A percentile compares a stretch with the other conserved stretches of the same genome.
Conservation (phyloP, 1,284 basidiomycete species). For the Rhodotorula glutinis region DNA sequence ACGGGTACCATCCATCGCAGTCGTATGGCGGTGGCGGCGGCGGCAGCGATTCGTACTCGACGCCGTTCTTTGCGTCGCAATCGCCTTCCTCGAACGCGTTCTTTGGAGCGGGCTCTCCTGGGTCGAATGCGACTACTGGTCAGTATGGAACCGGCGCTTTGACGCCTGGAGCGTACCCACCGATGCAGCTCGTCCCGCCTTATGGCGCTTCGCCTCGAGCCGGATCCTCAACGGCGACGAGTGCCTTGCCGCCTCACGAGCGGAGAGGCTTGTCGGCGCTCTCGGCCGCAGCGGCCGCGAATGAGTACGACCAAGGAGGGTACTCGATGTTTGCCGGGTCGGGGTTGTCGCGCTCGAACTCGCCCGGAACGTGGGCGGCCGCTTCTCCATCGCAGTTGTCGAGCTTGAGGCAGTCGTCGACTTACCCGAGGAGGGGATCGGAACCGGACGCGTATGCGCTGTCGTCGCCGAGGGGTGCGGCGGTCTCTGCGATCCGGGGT, state of each 20-base stretch:
- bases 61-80: no score
- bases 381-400: neutral
- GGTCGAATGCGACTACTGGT: neutral
- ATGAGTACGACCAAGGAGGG: neutral
- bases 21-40: no score
- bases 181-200: slow-evolving; percentile 11
- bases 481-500: neutral
- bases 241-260: neutral
- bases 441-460: slow-evolving; percentile 3
- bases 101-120: no score
- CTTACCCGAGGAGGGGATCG: neutral
- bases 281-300: neutral
- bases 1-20: no score
- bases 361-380: neutral
- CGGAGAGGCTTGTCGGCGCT: neutral
- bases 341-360: neutral
- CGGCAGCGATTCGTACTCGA: no score
- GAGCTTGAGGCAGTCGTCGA: neutral
- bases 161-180: slow-evolving; percentile 11
- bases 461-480: slow-evolving; percentile 4
- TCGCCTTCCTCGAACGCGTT: no score
- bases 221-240: neutral
- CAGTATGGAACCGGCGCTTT: neutral
- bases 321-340: neutral
- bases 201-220: neutral